Evolutionary conservation across 768 basidiomycete species (phyloP).

Genomic region (Astraeus odoratus): DNA sequence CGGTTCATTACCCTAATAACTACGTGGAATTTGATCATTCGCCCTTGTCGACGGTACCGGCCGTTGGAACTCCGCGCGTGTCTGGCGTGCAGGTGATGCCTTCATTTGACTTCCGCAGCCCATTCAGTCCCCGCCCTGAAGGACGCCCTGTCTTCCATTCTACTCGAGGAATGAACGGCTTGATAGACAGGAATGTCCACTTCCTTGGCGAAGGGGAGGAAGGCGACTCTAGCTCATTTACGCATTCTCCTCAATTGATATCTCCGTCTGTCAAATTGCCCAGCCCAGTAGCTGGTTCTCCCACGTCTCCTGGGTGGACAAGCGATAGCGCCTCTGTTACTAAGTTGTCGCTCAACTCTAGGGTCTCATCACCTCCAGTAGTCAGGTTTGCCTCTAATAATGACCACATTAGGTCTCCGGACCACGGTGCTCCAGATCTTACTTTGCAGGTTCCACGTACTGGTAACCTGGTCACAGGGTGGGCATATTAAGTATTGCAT

Average conservation of each 20-base stretch:
- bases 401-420: slow-evolving; percentile 7
- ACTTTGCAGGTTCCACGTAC: slow-evolving; percentile 23
- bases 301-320: slow-evolving; percentile 23
- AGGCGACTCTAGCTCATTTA: slow-evolving; percentile 18
- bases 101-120: slow-evolving; percentile 14
- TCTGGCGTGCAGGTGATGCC: slow-evolving; percentile 8
- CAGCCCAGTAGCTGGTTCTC: slow-evolving; percentile 16
- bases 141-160: slow-evolving; percentile 13
- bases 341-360: slow-evolving; percentile 8
- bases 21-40: slow-evolving; percentile 21
- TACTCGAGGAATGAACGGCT: slow-evolving; percentile 10
- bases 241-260: slow-evolving; percentile 21
- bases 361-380: slow-evolving; percentile 7
- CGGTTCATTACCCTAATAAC: slow-evolving; percentile 4
- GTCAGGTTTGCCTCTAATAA: slow-evolving; percentile 6
- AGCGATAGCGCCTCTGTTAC: slow-evolving; percentile 19
- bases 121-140: slow-evolving; percentile 26
- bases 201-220: slow-evolving; percentile 10
- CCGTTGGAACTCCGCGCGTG: slow-evolving; percentile 24
- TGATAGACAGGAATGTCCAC: neutral
- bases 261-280: slow-evolving; percentile 26
- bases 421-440: slow-evolving; percentile 16
- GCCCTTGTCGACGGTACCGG: slow-evolving; percentile 25
- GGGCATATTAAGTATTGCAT: neutral
- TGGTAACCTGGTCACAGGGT: slow-evolving; percentile 12